Base-by-base conservation (phyloP, 1,284 basidiomycete genomes). In the Ceratobasidium sp. region DNA sequence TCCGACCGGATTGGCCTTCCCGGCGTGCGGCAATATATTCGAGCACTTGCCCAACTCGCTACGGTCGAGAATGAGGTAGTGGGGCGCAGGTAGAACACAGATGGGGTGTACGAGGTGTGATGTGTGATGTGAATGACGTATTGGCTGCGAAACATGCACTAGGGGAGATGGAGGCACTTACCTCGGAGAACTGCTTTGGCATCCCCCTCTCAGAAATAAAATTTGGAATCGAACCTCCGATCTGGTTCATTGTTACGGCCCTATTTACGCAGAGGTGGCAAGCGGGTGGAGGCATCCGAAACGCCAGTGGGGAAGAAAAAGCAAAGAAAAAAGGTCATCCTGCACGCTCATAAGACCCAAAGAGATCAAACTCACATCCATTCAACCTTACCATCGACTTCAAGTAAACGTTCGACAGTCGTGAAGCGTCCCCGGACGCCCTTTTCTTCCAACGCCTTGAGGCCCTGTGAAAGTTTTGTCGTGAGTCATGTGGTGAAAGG, bases 211-310 rank as follows among this genome's bases (percentile, higher is more conserved):
- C 86, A 0, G 82, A 82, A 64, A 91, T 69, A 73, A 88, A 88
- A 29, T 79, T 78, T 3, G 90, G 90, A 45, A 92, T 87, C 52
- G 77, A 82, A 8, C 90, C 90, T 32, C 88, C 89, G 10, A 89
- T 85, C 1, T 84, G 85, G 74, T 87, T 88, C n/a, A 88, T 87
- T 0, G 88, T 90, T 1, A 89, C 90, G 88, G 91, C 90, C 54
- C 75, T 75, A 53, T n/a, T n/a, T n/a, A n/a, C n/a, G n/a, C 31
- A 4, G 7, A 27, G 34, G 27, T 42, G n/a, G 29, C 17, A 8
- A 54, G 15, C 27, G 38, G 27, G 17, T 40, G 38, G 32, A 53
- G 43, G 15, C 20, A 38, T 20, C 13, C 38, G 25, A 43, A 22
- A 27, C 27, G n/a, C 15, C 13, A 15, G n/a, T n/a, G n/a, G n/a